Conservation (phyloP, 2,329 filamentous ascomycete species). For the Penicillium frequentans region DNA sequence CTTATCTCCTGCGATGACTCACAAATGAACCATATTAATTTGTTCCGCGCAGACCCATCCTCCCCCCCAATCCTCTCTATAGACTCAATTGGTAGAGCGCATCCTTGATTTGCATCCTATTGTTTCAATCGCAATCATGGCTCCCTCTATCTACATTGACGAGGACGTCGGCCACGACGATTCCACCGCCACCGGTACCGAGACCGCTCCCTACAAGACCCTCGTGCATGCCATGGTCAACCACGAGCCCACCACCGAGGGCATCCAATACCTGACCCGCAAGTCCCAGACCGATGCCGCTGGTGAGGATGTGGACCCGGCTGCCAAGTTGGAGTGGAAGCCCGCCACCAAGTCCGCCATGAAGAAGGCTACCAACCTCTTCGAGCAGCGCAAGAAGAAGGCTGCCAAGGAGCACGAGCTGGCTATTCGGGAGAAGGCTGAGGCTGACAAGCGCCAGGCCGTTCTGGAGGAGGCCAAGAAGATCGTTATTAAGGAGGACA, state of each 20-base stretch:
- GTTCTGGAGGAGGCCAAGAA: conserved; percentile 82
- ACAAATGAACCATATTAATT: conserved; percentile 10
- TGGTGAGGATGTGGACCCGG: conserved; percentile 64
- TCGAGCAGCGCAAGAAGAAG: conserved; percentile 81
- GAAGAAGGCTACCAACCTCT: conserved; percentile 78
- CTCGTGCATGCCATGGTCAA: conserved; percentile 75
- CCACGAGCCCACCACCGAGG: conserved; percentile 59
- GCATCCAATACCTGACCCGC: conserved; percentile 65
- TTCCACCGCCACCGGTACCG: conserved; percentile 63
- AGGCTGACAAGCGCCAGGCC: conserved; percentile 67
- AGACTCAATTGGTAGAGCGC: neutral
- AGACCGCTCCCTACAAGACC: conserved; percentile 77
- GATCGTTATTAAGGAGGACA: conserved; percentile 68
- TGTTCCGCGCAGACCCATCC: neutral
- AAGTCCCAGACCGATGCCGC: conserved; percentile 64
- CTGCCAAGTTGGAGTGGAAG: conserved; percentile 71
- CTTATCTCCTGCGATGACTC: conserved; percentile 18
- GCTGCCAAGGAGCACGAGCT: conserved; percentile 72
- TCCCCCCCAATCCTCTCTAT: neutral
- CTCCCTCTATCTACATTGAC: conserved; percentile 69
- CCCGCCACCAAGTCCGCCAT: conserved; percentile 77
- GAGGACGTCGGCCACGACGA: conserved; percentile 76
- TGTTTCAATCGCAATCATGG: conserved; percentile 25
- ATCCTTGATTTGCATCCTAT: neutral
- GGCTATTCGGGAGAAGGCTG: conserved; percentile 70